phyloP scores from a whole-genome alignment of 2,329 filamentous ascomycete genomes.

The Cladosporium sp. region DNA sequence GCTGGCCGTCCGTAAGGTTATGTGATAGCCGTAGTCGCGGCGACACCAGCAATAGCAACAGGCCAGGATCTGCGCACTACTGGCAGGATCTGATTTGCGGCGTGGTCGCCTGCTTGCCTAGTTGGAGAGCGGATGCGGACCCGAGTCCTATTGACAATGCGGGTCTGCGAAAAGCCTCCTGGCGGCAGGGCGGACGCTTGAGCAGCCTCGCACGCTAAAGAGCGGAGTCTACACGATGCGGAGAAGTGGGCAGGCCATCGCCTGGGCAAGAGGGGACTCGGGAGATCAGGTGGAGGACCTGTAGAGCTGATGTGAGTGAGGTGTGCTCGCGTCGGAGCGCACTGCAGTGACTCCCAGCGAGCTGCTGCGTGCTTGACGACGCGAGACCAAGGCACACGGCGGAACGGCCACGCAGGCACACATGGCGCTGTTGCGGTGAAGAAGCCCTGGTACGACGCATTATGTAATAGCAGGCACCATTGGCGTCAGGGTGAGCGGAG shows the following conservation, averaged over 20 bases:
- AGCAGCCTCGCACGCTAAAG: slow-evolving; percentile 1
- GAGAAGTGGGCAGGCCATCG: slow-evolving; percentile 8
- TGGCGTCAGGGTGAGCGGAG: background rate
- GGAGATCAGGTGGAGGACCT: slow-evolving; percentile 1
- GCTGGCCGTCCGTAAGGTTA: background rate
- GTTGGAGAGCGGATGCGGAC: background rate
- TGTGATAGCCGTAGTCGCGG: slow-evolving; percentile 3
- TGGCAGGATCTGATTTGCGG: background rate
- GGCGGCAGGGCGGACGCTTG: background rate
- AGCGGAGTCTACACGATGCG: slow-evolving; percentile 9
- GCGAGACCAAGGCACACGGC: background rate
- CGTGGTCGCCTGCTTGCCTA: background rate
- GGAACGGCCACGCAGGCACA: background rate
- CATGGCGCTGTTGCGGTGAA: background rate
- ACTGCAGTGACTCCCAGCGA: background rate
- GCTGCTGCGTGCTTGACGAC: background rate
- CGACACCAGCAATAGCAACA: slow-evolving; percentile 1
- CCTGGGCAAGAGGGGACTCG: background rate
- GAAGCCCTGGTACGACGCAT: background rate
- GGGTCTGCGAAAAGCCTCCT: background rate
- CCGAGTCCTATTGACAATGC: background rate
- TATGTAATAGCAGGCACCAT: slow-evolving; percentile 5
- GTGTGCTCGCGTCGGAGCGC: background rate
- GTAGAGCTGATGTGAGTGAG: background rate
- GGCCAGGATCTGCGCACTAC: background rate